Evolutionary conservation across 140 eudicot species (phyloP).

Genomic region (Oenanthe javanica): DNA sequence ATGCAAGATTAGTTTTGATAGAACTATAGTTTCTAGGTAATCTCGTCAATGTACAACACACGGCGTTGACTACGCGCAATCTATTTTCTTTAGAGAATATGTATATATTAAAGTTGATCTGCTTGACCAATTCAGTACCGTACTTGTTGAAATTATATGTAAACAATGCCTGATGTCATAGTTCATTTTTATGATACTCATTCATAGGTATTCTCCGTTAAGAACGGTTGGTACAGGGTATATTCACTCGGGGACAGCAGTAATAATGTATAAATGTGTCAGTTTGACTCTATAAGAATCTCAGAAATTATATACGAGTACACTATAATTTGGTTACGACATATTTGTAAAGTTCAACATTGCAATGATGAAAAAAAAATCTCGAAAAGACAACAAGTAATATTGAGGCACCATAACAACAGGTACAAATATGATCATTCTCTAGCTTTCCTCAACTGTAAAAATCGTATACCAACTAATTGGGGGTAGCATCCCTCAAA

Average conservation of each 20-base stretch:
- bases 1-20: not conserved
- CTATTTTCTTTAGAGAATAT: not conserved
- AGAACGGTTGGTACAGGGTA: not conserved
- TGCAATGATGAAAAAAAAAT: no score
- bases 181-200: not conserved
- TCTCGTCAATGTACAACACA: not conserved
- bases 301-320: not conserved
- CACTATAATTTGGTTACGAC: no score
- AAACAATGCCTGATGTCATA: not conserved
- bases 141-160: not conserved
- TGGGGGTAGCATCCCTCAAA: no score
- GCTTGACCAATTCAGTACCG: not conserved
- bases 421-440: no score
- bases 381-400: no score
- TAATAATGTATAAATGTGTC: not conserved
- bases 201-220: not conserved
- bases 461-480: no score
- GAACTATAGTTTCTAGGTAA: not conserved
- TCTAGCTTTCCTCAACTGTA: no score
- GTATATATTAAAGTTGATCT: no score
- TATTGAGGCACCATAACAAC: no score
- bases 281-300: not conserved
- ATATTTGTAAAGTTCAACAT: no score
- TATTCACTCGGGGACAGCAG: not conserved
- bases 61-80: conserved; percentile 1